Evolutionary conservation across 495 filamentous ascomycete genomes (phyloP).

Genomic region (Daldinia vernicosa): DNA sequence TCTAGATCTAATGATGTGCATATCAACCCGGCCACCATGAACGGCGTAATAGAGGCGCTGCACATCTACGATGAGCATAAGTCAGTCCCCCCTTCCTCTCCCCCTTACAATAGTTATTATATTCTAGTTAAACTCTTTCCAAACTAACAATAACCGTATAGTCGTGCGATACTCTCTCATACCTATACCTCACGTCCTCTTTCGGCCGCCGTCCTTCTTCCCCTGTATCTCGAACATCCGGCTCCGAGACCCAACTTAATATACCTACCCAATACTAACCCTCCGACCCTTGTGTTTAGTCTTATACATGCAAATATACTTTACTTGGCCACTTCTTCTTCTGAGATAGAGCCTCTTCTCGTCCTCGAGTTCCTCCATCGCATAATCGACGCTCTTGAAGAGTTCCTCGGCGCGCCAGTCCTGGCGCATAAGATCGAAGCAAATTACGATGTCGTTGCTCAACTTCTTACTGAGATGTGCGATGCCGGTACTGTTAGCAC

Average conservation of each 20-base stretch:
- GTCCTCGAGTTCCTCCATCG: slow-evolving; percentile 95
- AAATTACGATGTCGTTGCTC: slow-evolving; percentile 93
- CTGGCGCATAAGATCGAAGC: slow-evolving; percentile 84
- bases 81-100: slow-evolving; percentile 55
- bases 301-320: slow-evolving; percentile 86
- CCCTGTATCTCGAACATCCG: slow-evolving; percentile 87
- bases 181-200: slow-evolving; percentile 76
- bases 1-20: slow-evolving; percentile 30
- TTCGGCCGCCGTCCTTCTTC: slow-evolving; percentile 76
- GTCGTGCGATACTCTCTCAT: slow-evolving; percentile 61
- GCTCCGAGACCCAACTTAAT: slow-evolving; percentile 85
- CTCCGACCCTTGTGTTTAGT: slow-evolving; percentile 90
- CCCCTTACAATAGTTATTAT: not conserved
- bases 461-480: slow-evolving; percentile 94
- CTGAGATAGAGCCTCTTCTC: slow-evolving; percentile 92
- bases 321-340: slow-evolving; percentile 82
- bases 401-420: slow-evolving; percentile 91
- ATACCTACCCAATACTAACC: slow-evolving; percentile 80
- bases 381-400: slow-evolving; percentile 91
- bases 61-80: slow-evolving; percentile 96
- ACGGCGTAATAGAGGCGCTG: slow-evolving; percentile 89
- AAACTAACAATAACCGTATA: slow-evolving; percentile 18
- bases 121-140: not conserved
- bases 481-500: slow-evolving; percentile 90
- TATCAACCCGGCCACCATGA: slow-evolving; percentile 61